Percentiles rank a stretch among this genome's conserved stretches.
These are phyloP conservation scores for Schoenoplectus tabernaemontani DNA, from an alignment of 202 grass and related monocot genomes.

Conservation along the genomic window DNA sequence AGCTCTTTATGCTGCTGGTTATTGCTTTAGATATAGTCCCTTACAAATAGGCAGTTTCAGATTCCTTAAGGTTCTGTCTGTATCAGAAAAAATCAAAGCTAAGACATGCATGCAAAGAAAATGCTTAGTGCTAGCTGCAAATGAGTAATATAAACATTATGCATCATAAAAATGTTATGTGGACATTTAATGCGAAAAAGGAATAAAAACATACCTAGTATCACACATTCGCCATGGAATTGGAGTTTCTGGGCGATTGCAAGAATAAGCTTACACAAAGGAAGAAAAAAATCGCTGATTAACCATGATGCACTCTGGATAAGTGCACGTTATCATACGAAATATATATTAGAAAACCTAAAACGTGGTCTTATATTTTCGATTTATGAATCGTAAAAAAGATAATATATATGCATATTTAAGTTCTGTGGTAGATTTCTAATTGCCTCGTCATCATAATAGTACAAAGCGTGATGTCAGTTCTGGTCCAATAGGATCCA, in stretches of 20 bases:
- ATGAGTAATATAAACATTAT: not conserved
- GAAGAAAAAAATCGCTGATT: not conserved
- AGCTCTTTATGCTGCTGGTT: not conserved
- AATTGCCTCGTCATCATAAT: not conserved
- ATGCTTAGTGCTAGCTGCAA: not conserved
- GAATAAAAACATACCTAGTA: no score
- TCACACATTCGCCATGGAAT: no score
- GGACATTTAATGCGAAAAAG: no score
- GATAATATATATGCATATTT: no score
- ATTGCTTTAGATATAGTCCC: not conserved
- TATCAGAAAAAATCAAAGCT: not conserved
- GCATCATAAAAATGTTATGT: no score
- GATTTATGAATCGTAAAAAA: not conserved
- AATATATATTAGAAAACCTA: not conserved
- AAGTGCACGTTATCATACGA: not conserved
- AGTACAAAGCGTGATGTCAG: not conserved
- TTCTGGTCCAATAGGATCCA: not conserved
- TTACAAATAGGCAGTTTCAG: no score
- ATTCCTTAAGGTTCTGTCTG: no score
- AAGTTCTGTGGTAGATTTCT: not conserved
- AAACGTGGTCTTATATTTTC: not conserved
- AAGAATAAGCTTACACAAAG: not conserved
- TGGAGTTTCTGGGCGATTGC: not conserved
- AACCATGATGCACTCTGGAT: not conserved
- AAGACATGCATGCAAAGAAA: not conserved